Percentiles rank a stretch among this genome's conserved stretches.
These are phyloP conservation scores for Stramenopiles sp. DNA, from an alignment of 352 stramenopile genomes.

Conservation along the genomic window DNA sequence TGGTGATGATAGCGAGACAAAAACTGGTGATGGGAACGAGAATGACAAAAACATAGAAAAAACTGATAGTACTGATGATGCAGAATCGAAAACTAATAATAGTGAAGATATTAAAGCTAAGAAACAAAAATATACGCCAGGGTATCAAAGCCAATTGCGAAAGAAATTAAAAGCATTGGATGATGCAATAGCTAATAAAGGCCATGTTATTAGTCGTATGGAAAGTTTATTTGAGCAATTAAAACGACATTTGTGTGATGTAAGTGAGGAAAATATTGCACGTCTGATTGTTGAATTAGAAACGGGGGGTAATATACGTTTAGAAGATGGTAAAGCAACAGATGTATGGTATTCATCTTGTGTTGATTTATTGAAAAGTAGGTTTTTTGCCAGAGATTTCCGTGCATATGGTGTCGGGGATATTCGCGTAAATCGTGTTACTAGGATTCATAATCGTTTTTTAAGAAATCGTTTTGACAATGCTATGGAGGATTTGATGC, in stretches of 20 bases:
- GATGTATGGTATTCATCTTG: constrained; percentile 61
- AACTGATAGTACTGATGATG: no score
- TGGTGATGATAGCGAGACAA: background rate
- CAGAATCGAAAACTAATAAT: no score
- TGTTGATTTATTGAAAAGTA: constrained; percentile 46
- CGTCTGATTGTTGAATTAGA: constrained; percentile 60
- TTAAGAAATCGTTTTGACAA: constrained; percentile 58
- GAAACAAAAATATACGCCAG: background rate
- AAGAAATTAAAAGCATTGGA: background rate
- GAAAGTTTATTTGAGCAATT: constrained; percentile 9
- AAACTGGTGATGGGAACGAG: background rate
- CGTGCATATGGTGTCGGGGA: constrained; percentile 32
- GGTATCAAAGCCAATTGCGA: background rate
- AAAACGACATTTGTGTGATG: constrained; percentile 17
- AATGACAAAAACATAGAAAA: no score
- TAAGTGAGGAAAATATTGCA: constrained; percentile 40
- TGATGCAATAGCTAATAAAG: constrained; percentile 4
- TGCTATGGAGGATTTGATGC: constrained; percentile 36
- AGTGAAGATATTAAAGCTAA: background rate
- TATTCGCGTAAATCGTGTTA: constrained; percentile 49
- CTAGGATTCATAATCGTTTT: constrained; percentile 60
- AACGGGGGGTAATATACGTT: constrained; percentile 62
- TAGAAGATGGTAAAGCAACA: constrained; percentile 51
- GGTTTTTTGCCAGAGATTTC: constrained; percentile 37
- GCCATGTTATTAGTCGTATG: background rate